A percentile compares a stretch with the other conserved stretches of the same genome.
phyloP scores from a whole-genome alignment of 2,329 filamentous ascomycete species.

The Pseudogymnoascus sp. region DNA sequence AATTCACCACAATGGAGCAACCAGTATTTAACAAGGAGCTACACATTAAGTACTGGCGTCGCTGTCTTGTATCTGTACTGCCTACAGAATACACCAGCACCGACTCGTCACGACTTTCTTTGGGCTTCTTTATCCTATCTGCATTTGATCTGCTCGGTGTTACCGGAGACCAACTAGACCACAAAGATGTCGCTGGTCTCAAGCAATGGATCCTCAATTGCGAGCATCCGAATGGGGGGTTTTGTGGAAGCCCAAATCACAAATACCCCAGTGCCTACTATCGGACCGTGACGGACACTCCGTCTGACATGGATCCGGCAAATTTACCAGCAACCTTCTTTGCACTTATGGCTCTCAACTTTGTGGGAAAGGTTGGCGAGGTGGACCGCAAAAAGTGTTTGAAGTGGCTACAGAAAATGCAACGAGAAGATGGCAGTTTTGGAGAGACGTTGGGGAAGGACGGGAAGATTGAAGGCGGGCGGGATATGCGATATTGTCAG shows the following conservation, averaged over 20 bases:
- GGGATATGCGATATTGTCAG: conserved; percentile 83
- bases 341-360: conserved; percentile 64
- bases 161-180: conserved; percentile 45
- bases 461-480: conserved; percentile 61
- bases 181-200: conserved; percentile 39
- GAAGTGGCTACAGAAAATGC: conserved; percentile 64
- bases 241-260: conserved; percentile 75
- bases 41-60: conserved; percentile 87
- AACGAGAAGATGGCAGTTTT: conserved; percentile 81
- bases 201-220: conserved; percentile 77
- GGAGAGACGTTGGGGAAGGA: conserved; percentile 62
- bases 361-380: conserved; percentile 48
- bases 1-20: conserved; percentile 21
- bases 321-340: conserved; percentile 87
- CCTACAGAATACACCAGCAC: conserved; percentile 77
- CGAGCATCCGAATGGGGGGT: conserved; percentile 76
- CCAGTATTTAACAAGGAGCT: conserved; percentile 47
- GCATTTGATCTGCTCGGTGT: conserved; percentile 72
- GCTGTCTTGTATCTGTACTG: conserved; percentile 73
- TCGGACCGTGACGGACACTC: conserved; percentile 30
- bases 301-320: conserved; percentile 61
- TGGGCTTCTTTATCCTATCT: conserved; percentile 82
- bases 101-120: conserved; percentile 82
- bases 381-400: conserved; percentile 62
- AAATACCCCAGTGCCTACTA: conserved; percentile 29